Percentiles rank a stretch among this genome's conserved stretches.
These are phyloP conservation scores for Hansenula lynferdii DNA, from an alignment of 1,139 yeast species.

Conservation along the genomic window DNA sequence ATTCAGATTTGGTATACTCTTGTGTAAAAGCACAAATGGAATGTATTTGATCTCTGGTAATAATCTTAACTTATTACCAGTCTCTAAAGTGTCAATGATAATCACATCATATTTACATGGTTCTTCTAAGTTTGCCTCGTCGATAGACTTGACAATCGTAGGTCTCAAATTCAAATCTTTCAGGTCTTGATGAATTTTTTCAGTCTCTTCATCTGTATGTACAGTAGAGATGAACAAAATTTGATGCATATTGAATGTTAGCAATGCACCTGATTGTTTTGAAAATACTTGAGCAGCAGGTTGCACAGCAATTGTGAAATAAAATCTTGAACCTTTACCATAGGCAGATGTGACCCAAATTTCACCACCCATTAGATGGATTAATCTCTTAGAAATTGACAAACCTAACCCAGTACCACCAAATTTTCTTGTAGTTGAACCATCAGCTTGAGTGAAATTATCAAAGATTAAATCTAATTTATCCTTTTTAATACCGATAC, in stretches of 20 bases:
- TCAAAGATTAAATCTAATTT: conserved; percentile 80
- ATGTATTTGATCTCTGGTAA: conserved; percentile 75
- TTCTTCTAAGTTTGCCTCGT: conserved; percentile 31
- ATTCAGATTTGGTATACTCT: conserved; percentile 72
- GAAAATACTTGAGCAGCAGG: conserved; percentile 65
- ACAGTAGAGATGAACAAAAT: conserved; percentile 66
- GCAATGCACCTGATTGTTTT: conserved; percentile 62
- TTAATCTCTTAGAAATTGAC: conserved; percentile 79
- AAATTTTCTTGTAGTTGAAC: conserved; percentile 83
- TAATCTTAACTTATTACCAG: conserved; percentile 63
- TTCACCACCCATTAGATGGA: conserved; percentile 87
- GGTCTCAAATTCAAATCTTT: conserved; percentile 32
- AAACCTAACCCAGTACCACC: conserved; percentile 91
- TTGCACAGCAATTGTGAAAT: conserved; percentile 71
- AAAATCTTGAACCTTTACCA: conserved; percentile 80
- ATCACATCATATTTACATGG: conserved; percentile 73
- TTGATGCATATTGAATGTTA: conserved; percentile 68
- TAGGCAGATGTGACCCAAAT: conserved; percentile 82
- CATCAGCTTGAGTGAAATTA: conserved; percentile 90
- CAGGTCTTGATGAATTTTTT: conserved; percentile 31
- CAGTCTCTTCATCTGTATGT: conserved; percentile 47
- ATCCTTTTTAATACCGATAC: conserved; percentile 83
- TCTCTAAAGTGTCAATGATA: conserved; percentile 73
- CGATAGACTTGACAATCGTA: conserved; percentile 35
- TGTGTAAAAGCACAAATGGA: conserved; percentile 74